Base-by-base conservation (phyloP, 2,329 filamentous ascomycete species). In the Phaeosphaeriaceae sp. region DNA sequence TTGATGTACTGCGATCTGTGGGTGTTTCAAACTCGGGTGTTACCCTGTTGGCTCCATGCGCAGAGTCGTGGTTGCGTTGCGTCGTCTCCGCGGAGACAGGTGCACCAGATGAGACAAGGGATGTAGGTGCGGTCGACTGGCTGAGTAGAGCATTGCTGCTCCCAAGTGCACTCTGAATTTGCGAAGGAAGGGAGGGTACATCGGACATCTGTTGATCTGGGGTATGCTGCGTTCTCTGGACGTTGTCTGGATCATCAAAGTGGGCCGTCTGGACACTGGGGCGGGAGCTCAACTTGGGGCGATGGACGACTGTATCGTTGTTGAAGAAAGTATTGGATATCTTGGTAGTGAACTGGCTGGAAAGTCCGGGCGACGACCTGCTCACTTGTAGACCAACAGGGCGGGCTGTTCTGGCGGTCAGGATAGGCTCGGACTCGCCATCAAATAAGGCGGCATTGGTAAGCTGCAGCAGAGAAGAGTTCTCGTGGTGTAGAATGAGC, bases 111-210 rank as follows among this genome's bases (percentile, higher is more conserved):
- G 75, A 77, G 11, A 74, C 63, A 6, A 75, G 17, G 1, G 74
- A 76, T 1, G 75, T 76, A 17, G 75, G 72, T 24, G 74, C 74
- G 33, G 75, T 77, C 5, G 73, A 76, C 52, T 72, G 69, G 42
- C 71, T 74, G 1, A 69, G 48, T 0, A 64, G 70, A 5, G 57
- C 65, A 25, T 67, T 66, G 47, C 73, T 74, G 47, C 72, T 74
- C 10, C 71, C 65, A 19, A 65, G 54, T 3, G 70, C 54, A 25
- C 73, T 76, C 9, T 66, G 68, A 2, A 65, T 49, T 21, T 66
- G 68, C 10, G 73, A 74, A 10, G 69, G 68, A 19, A 69, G 56
- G 9, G 68, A 71, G 1, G 66, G 51, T 0, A 66, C 57, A 24
- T 72, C 64, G 6, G 60, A 60, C 46, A 66, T 61, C 1, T 53